Evolutionary conservation across 495 filamentous ascomycete genomes (phyloP), one percentile per base, ranked within the genome.

Genomic region (Acidomyces sp.): DNA sequence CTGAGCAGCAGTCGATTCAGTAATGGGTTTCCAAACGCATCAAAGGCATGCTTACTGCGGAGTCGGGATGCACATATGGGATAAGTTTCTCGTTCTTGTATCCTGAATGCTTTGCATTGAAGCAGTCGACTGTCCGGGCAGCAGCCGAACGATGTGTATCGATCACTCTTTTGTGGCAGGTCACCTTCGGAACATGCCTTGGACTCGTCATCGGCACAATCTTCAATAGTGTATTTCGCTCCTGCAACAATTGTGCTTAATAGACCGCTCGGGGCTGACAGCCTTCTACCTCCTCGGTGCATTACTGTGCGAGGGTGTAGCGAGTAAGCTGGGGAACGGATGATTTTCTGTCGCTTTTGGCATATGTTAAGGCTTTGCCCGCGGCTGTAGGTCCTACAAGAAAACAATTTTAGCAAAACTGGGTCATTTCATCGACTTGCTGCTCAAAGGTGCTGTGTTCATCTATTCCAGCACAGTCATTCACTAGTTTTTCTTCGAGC

Each of bases 341-440:
- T 67, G 70, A 48, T 71, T 71, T 49, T 58, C 70, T 7, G 61
- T 69, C 6, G 60, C 66, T 10, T 71, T 71, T 37, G 63, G 59
- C n/a, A 65, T 66, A 0, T 67, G 68, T 10, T 55, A 65, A 9
- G 65, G 66, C 6, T 71, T 71, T 49, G 59, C 62, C 0, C 58
- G 59, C 43, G 66, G 65, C 29, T 64, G 66, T 25, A 68, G 62
- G 62, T 69, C 67, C 43, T 37, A 50, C 7, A 58, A 46, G 22
- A 68, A 68, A 25, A 71, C 59, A 3, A 44, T 54, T 13, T 53
- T 57, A n/a, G 54, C 58, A 0, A 39, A 62, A 3, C 53, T 70
- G 2, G 59, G 60, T 0, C 52, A 61, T 4, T 56, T 70, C 26
- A 49, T 69, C 19, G 67, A 71, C 33, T 48, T 69, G 10, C 48